Evolutionary conservation across 306 rosid species (phyloP), one percentile per base, ranked within the genome.

Genomic region (Purshia tridentata): DNA sequence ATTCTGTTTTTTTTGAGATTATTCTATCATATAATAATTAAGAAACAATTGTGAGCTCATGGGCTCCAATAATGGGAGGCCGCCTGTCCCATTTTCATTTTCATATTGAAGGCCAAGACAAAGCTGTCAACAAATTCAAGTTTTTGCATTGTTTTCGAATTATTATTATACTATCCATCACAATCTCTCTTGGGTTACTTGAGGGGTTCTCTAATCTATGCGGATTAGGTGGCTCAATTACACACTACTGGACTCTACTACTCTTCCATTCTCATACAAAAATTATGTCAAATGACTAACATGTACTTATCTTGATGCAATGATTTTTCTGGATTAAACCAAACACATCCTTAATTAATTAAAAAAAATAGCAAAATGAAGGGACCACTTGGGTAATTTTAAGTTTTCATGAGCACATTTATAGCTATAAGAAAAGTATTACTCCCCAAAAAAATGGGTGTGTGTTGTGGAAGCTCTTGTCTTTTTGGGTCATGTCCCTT

Each of bases 11-110:
- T 77, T 81, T 9, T 4, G 11, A 64, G 67, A 65, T 73, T 80
- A 77, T 87, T 86, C 87, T 78, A 76, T 76, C 74, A 20, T 78
- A 79, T 82, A 83, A 86, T 82, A 56, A 85, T 87, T 76, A 16
- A 8, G 9, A 77, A 72, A 67, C 40, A 39, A 64, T 72, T 72
- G 69, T 76, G 72, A 69, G 42, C 57, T 80, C 80, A 69, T 73
- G 78, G 80, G 61, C 56, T 9, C 73, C 76, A 80, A 74, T 80
- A 75, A 69, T 80, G 55, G 42, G n/a, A 18, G 56, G 69, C 51
- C 80, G 12, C 50, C 61, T 69, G 76, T 64, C 80, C 80, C 76
- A 37, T 47, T 80, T 80, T 23, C 49, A 40, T 45, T 54, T 62
- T 51, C 60, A 41, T 60, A 42, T 62, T 35, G 23, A 51, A 41